Conservation (phyloP, 306 rosid genomes). For the Alnus rubra region DNA sequence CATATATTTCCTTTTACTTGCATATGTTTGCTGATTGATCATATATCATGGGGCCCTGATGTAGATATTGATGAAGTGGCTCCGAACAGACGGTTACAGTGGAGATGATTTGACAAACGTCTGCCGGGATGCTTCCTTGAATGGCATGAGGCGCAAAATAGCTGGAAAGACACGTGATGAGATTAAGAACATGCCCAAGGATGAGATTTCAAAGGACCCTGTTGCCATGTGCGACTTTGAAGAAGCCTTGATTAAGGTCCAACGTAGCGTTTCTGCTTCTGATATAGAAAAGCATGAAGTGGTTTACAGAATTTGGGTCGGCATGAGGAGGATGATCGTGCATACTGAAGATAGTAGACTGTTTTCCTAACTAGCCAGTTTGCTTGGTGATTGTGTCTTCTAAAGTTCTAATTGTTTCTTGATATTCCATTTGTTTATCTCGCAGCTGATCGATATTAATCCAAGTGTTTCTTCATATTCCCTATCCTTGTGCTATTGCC, state of each 20-base stretch:
- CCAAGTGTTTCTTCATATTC: background rate
- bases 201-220: constrained; percentile 94
- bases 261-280: constrained; percentile 86
- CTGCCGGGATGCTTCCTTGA: constrained; percentile 94
- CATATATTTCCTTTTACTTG: background rate
- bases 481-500: constrained; percentile 21
- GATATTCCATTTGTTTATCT: background rate
- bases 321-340: constrained; percentile 40
- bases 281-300: constrained; percentile 93
- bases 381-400: constrained; percentile 21
- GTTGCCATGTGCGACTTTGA: constrained; percentile 98
- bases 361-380: background rate
- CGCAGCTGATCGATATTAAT: constrained; percentile 14
- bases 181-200: constrained; percentile 95
- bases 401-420: background rate
- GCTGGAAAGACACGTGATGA: constrained; percentile 98
- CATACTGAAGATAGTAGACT: constrained; percentile 9
- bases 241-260: constrained; percentile 92
- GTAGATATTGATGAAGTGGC: constrained; percentile 91
- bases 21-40: background rate
- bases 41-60: constrained; percentile 50
- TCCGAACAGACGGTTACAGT: constrained; percentile 89
- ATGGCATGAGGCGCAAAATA: constrained; percentile 98
- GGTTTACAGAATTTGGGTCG: constrained; percentile 92
- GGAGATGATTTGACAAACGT: constrained; percentile 98